phyloP scores from a whole-genome alignment of 1,284 basidiomycete species.

The Ganoderma multipileum region DNA sequence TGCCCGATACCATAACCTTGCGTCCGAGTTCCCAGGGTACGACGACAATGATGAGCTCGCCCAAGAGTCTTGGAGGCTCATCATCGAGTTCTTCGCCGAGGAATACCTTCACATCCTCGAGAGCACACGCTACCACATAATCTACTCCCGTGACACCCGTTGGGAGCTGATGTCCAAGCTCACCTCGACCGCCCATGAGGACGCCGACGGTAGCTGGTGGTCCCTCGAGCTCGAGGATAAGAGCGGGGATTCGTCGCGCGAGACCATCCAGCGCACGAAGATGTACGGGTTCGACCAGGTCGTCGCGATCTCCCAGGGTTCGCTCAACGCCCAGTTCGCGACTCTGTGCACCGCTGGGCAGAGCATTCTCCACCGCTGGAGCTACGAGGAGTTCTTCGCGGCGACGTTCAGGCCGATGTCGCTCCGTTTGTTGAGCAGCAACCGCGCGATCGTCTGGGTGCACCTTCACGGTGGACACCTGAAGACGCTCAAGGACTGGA shows the following conservation, averaged over 20 bases:
- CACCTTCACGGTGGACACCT: conserved; percentile 32
- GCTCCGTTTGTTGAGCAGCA: conserved; percentile 36
- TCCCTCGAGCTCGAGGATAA: conserved; percentile 20
- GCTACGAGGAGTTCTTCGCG: conserved; percentile 35
- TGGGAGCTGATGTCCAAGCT: conserved; percentile 26
- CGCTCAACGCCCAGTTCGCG: conserved; percentile 40
- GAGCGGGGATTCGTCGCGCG: conserved; percentile 27
- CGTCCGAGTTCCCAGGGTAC: conserved; percentile 34
- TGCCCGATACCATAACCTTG: conserved; percentile 36
- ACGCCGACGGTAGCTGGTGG: conserved; percentile 22
- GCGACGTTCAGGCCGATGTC: conserved; percentile 36
- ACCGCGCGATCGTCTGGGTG: conserved; percentile 39
- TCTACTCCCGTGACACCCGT: conserved; percentile 30
- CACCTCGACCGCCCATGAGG: conserved; percentile 16
- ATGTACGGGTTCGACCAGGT: conserved; percentile 42
- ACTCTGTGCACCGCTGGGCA: conserved; percentile 28
- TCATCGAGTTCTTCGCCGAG: conserved; percentile 38
- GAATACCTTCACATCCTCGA: conserved; percentile 41
- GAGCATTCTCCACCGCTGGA: conserved; percentile 34
- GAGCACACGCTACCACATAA: conserved; percentile 34
- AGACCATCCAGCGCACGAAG: conserved; percentile 36
- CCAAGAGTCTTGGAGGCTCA: conserved; percentile 28
- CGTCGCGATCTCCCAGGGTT: conserved; percentile 40
- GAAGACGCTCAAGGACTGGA: conserved; percentile 33
- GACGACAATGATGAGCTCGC: conserved; percentile 32